These are phyloP conservation scores for Cercospora beticola DNA, from an alignment of 2,329 filamentous ascomycete genomes.

Conservation along the genomic window DNA sequence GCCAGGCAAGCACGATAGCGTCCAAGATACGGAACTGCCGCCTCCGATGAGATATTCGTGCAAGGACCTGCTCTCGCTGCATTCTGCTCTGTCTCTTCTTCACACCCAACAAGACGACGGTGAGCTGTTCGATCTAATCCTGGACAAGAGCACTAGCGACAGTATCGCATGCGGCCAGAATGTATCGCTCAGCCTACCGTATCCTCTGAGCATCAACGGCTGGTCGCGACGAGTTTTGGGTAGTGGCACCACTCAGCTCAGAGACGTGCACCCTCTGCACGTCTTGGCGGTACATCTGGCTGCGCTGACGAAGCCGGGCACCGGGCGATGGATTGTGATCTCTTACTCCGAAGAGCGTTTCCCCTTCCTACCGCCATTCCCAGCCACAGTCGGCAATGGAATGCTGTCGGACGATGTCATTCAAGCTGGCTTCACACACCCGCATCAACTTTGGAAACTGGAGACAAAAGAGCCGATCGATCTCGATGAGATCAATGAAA, in stretches of 20 bases:
- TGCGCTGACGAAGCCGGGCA: conserved; percentile 37
- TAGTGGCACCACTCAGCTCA: conserved; percentile 19
- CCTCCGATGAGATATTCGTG: conserved; percentile 25
- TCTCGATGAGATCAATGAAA: conserved; percentile 26
- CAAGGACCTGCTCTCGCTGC: conserved; percentile 22
- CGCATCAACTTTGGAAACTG: conserved; percentile 40
- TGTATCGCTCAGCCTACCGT: conserved; percentile 22
- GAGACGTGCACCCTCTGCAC: conserved; percentile 40
- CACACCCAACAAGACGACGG: conserved; percentile 10
- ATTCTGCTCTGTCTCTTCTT: conserved; percentile 23
- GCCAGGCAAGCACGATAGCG: conserved; percentile 22
- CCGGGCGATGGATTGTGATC: conserved; percentile 42
- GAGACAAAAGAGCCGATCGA: conserved; percentile 36
- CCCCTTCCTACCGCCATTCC: conserved; percentile 36
- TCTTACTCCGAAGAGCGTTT: conserved; percentile 45
- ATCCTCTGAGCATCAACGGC: conserved; percentile 26
- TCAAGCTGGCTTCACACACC: conserved; percentile 40
- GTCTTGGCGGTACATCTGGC: conserved; percentile 45
- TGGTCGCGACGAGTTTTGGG: conserved; percentile 24
- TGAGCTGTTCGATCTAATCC: conserved; percentile 24
- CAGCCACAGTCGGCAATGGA: conserved; percentile 23
- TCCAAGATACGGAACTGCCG: conserved; percentile 13
- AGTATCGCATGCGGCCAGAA: conserved; percentile 26
- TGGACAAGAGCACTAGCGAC: conserved; percentile 30
- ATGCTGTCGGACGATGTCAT: conserved; percentile 32